A percentile compares a stretch with the other conserved stretches of the same genome.
phyloP scores from a whole-genome alignment of 176 grass and related monocot species.

The Olyra latifolia region DNA sequence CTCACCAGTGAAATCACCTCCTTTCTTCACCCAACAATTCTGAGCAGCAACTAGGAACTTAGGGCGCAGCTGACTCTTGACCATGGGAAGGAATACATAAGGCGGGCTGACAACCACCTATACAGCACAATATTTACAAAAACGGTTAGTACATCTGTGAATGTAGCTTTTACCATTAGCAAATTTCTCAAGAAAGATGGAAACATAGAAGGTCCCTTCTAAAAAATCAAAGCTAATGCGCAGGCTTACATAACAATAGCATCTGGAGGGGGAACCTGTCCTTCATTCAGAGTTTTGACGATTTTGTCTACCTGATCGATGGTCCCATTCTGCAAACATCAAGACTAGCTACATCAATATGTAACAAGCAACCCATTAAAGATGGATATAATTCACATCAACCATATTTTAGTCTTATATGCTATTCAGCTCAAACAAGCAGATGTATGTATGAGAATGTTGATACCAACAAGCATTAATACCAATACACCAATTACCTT shows the following conservation, averaged over 20 bases:
- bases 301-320: constrained; percentile 78
- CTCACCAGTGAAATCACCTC: constrained; percentile 91
- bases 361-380: neutral
- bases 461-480: neutral
- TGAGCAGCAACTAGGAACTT: constrained; percentile 90
- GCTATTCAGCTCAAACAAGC: neutral
- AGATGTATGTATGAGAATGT: neutral
- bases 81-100: constrained; percentile 73
- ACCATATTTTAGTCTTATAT: neutral
- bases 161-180: neutral
- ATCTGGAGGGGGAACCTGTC: constrained; percentile 66
- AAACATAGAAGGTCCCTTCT: neutral
- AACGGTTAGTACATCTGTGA: neutral
- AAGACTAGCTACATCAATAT: neutral
- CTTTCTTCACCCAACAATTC: constrained; percentile 99
- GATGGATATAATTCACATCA: neutral
- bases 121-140: constrained; percentile 31
- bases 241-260: constrained; percentile 58
- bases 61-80: constrained; percentile 63
- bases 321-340: constrained; percentile 79
- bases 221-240: neutral
- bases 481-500: neutral
- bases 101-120: constrained; percentile 92
- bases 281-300: constrained; percentile 63
- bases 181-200: neutral